Conservation (phyloP, 2,329 filamentous ascomycete species). For the Pezicula radicicola region DNA sequence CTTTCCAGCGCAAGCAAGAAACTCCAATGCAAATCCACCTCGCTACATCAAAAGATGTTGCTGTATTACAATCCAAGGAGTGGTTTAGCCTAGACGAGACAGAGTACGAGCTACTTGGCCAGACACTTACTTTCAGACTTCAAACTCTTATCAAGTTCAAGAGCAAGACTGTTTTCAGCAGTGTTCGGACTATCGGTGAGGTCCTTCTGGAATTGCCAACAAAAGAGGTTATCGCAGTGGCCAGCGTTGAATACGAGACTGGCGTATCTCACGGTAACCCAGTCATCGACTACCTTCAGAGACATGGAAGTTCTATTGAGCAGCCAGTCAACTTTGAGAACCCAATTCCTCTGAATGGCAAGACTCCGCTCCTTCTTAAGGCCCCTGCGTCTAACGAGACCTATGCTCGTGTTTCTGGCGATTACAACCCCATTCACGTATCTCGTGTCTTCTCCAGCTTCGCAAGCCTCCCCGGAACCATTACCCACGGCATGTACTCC, state of each 20-base stretch:
- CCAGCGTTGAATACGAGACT: conserved; percentile 93
- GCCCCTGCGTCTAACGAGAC: conserved; percentile 96
- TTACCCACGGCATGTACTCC: conserved; percentile 99
- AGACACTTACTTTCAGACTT: conserved; percentile 94
- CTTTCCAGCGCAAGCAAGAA: conserved; percentile 96
- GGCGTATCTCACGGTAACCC: conserved; percentile 92
- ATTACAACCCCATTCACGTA: conserved; percentile 99
- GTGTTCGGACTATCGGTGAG: conserved; percentile 86
- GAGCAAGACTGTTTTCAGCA: conserved; percentile 89
- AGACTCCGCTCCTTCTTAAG: conserved; percentile 81
- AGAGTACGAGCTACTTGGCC: conserved; percentile 82
- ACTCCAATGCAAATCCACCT: conserved; percentile 93
- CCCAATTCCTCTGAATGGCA: conserved; percentile 90
- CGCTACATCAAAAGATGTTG: conserved; percentile 83
- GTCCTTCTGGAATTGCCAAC: conserved; percentile 92
- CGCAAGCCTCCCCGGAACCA: conserved; percentile 91
- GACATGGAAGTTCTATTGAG: conserved; percentile 87
- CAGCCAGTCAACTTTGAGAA: conserved; percentile 98
- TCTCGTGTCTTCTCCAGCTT: conserved; percentile 96
- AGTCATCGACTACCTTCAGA: conserved; percentile 91
- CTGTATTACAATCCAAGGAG: conserved; percentile 91
- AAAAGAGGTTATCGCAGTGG: conserved; percentile 96
- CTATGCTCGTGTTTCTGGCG: conserved; percentile 94
- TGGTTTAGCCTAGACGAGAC: conserved; percentile 90
- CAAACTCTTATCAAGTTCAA: conserved; percentile 91